Conservation (phyloP, 2,329 filamentous ascomycete genomes). For the Penicillium italicum region DNA sequence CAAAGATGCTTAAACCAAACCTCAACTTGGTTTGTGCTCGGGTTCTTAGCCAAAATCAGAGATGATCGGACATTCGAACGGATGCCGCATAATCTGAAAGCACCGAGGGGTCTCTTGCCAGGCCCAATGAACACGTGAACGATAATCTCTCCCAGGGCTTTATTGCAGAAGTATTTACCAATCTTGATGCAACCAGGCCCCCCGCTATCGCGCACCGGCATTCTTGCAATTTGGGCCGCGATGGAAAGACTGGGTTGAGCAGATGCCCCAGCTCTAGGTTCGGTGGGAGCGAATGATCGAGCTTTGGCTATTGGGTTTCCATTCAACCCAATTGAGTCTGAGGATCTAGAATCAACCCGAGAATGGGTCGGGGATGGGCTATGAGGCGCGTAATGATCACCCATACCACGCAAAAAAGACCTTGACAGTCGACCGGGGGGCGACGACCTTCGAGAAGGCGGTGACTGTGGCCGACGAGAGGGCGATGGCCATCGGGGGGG, state of each 20-base stretch:
- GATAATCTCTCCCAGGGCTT: not conserved
- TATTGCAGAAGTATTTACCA: not conserved
- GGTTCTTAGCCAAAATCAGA: not conserved
- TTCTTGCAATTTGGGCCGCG: not conserved
- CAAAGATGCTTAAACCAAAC: conserved; percentile 4
- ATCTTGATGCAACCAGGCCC: too few species aligned
- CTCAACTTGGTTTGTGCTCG: not conserved
- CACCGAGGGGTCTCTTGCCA: not conserved
- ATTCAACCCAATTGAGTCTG: not conserved
- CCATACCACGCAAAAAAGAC: not conserved
- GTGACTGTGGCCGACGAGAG: not conserved
- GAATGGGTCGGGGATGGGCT: not conserved
- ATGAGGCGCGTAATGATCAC: not conserved
- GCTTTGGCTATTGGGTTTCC: too few species aligned
- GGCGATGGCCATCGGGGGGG: not conserved
- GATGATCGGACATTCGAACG: not conserved
- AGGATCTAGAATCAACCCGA: not conserved
- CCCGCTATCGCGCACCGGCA: not conserved
- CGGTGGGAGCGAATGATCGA: too few species aligned
- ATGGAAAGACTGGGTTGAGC: not conserved
- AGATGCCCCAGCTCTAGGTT: not conserved
- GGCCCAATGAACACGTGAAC: not conserved
- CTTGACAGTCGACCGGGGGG: not conserved
- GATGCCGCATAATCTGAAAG: conserved; percentile 2
- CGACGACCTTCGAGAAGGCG: not conserved